phyloP scores from a whole-genome alignment of 202 grass and related monocot species.

The Zoysia matrella region DNA sequence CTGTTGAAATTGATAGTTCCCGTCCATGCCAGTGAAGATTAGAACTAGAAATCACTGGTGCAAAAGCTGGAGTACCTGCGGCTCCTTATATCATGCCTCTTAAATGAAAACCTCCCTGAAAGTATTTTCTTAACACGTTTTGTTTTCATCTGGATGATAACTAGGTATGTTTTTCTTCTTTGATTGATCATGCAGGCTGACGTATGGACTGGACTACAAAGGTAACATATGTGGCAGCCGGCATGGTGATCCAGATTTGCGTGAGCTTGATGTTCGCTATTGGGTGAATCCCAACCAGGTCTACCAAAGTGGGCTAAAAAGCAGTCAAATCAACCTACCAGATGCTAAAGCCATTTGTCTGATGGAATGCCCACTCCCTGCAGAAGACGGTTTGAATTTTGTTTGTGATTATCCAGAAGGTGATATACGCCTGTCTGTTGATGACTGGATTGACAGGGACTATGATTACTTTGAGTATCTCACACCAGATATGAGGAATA shows the following conservation, averaged over 20 bases:
- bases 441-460: constrained; percentile 96
- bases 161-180: constrained; percentile 12
- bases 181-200: constrained; percentile 55
- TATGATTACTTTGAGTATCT: constrained; percentile 99
- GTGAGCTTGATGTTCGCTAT: constrained; percentile 75
- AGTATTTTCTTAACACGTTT: not conserved
- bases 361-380: constrained; percentile 88
- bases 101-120: not conserved
- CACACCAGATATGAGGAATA: constrained; percentile 88
- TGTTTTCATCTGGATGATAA: not conserved
- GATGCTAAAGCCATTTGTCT: constrained; percentile 83
- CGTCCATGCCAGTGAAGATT: constrained; percentile 13
- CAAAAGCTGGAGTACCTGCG: not conserved
- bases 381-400: constrained; percentile 88
- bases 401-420: constrained; percentile 95
- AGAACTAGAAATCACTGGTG: not conserved
- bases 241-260: constrained; percentile 70
- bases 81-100: not conserved
- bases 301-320: constrained; percentile 79
- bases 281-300: constrained; percentile 95
- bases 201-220: constrained; percentile 90
- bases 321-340: constrained; percentile 56
- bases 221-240: constrained; percentile 87
- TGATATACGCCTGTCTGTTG: constrained; percentile 80
- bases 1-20: not conserved